Conservation (phyloP, 805 yeast species). For the Priceomyces haplophilus region DNA sequence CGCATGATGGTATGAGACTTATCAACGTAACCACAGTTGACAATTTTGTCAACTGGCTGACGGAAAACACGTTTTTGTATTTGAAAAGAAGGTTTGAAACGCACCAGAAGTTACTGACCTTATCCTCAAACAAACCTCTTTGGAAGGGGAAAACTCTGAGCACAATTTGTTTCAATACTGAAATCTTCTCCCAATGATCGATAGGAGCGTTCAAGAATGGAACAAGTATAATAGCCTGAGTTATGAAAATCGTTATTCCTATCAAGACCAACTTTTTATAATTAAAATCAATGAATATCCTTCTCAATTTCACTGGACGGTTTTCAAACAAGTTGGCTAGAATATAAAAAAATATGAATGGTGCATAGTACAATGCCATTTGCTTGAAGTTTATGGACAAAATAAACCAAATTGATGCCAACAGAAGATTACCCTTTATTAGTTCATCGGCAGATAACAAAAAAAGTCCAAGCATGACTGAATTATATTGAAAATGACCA, state of each 20-base stretch:
- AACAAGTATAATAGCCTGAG: conserved; percentile 45
- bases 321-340: conserved; percentile 46
- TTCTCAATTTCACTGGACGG: conserved; percentile 9
- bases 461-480: conserved; percentile 89
- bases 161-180: conserved; percentile 54
- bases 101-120: conserved; percentile 98
- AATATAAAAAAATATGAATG: conserved; percentile 78
- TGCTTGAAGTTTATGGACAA: conserved; percentile 83
- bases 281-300: conserved; percentile 35
- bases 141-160: conserved; percentile 84
- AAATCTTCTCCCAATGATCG: conserved; percentile 9
- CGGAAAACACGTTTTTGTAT: conserved; percentile 54
- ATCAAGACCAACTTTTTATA: conserved; percentile 58
- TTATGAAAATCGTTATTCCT: conserved; percentile 57
- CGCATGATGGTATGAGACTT: conserved; percentile 31
- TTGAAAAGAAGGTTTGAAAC: conserved; percentile 79
- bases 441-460: conserved; percentile 65
- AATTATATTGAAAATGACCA: conserved; percentile 95
- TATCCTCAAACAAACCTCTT: conserved; percentile 94
- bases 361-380: conserved; percentile 92
- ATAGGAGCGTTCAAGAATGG: conserved; percentile 9
- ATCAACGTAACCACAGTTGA: conserved; percentile 54
- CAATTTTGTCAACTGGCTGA: conserved; percentile 54
- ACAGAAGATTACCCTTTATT: conserved; percentile 56
- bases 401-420: conserved; percentile 77